These are phyloP conservation scores for Poronia punctata DNA, from an alignment of 495 filamentous ascomycete species.

Conservation along the genomic window DNA sequence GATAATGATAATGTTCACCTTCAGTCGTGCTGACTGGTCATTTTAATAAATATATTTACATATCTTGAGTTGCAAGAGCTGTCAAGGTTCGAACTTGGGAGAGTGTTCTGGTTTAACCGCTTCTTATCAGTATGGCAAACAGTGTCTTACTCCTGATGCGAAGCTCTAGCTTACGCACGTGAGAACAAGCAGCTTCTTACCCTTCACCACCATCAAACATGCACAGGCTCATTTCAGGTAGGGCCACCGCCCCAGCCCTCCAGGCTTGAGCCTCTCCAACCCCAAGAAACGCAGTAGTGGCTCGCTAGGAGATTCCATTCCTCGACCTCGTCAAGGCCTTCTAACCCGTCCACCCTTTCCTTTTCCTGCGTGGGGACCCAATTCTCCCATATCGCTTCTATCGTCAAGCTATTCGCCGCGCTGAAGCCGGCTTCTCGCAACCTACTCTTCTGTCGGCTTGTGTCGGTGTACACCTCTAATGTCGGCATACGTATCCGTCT, in stretches of 20 bases:
- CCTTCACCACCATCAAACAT: no score
- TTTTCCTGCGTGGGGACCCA: slow-evolving; percentile 73
- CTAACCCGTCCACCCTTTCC: slow-evolving; percentile 66
- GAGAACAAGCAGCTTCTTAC: no score
- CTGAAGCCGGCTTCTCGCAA: slow-evolving; percentile 58
- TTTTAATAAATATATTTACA: no score
- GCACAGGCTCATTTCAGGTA: no score
- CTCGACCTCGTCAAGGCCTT: slow-evolving; percentile 92
- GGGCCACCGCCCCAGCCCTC: slow-evolving; percentile 1
- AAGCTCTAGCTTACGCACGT: no score
- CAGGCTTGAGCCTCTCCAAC: slow-evolving; percentile 28
- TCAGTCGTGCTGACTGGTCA: no score
- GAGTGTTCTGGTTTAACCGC: no score
- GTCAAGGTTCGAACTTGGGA: no score
- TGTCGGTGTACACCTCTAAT: slow-evolving; percentile 58
- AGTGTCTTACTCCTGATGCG: no score
- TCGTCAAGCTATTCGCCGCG: slow-evolving; percentile 49
- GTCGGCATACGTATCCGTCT: slow-evolving; percentile 81
- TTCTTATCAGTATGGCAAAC: no score
- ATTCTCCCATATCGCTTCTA: slow-evolving; percentile 65
- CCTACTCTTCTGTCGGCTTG: slow-evolving; percentile 58
- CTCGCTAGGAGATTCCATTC: slow-evolving; percentile 83
- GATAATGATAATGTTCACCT: no score
- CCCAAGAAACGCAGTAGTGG: slow-evolving; percentile 91
- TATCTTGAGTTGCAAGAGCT: no score